Evolutionary conservation across 2,329 filamentous ascomycete genomes (phyloP).

Genomic region (Calonectria crousiana): DNA sequence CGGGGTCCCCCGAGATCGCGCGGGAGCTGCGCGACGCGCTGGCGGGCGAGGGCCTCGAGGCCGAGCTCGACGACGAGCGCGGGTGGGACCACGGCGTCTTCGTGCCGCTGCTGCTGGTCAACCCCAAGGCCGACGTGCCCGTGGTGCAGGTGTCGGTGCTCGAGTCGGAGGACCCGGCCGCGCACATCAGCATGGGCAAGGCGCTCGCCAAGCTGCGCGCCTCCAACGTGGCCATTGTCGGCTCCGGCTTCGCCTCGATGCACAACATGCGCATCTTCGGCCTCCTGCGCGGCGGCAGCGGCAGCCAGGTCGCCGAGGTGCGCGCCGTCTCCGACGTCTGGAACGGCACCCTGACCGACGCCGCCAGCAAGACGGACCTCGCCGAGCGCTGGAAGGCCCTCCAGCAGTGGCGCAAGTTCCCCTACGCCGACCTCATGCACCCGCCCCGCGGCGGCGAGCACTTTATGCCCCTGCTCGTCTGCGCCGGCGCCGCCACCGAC

Average conservation of each 20-base stretch:
- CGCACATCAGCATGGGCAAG: conserved; percentile 64
- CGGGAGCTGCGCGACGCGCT: conserved; percentile 60
- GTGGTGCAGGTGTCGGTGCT: conserved; percentile 71
- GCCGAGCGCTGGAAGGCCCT: conserved; percentile 56
- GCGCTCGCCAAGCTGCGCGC: conserved; percentile 64
- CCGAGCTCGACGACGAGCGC: conserved; percentile 53
- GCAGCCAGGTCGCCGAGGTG: conserved; percentile 42
- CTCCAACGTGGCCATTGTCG: conserved; percentile 68
- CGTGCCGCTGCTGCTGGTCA: conserved; percentile 66
- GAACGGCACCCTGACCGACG: conserved; percentile 60
- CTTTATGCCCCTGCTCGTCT: conserved; percentile 70
- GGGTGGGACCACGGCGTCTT: conserved; percentile 74
- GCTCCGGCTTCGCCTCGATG: conserved; percentile 70
- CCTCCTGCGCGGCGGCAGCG: conserved; percentile 47
- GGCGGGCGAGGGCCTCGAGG: conserved; percentile 57
- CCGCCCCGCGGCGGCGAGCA: conserved; percentile 67
- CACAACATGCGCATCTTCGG: conserved; percentile 65
- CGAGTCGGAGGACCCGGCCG: conserved; percentile 60
- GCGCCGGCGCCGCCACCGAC: conserved; percentile 63
- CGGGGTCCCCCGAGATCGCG: conserved; percentile 67
- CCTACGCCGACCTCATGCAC: conserved; percentile 65
- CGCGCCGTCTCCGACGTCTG: conserved; percentile 51
- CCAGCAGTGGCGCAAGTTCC: conserved; percentile 60
- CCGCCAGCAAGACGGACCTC: conserved; percentile 48
- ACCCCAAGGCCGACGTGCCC: conserved; percentile 64